Conservation (phyloP, 2,329 filamentous ascomycete genomes). For the Raffaelea albimanens region DNA sequence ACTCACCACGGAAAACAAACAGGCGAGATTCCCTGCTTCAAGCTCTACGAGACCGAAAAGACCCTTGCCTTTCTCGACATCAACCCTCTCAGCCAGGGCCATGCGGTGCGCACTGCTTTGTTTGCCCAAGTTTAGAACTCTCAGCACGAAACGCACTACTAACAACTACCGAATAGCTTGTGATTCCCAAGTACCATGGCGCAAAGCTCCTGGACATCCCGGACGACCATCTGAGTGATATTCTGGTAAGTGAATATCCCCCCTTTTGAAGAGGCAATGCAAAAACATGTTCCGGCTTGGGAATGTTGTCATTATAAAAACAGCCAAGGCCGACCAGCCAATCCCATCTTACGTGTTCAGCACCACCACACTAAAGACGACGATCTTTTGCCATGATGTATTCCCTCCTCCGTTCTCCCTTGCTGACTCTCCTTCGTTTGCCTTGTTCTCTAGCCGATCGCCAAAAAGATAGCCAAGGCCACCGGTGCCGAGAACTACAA, state of each 20-base stretch:
- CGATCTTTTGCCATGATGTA: no score
- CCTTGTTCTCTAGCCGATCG: conserved; percentile 55
- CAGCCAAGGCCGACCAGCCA: no score
- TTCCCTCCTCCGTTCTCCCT: no score
- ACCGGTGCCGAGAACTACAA: conserved; percentile 78
- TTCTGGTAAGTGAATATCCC: conserved; percentile 59
- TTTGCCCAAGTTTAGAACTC: no score
- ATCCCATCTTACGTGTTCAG: no score
- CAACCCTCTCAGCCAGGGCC: conserved; percentile 76
- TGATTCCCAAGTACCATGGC: conserved; percentile 93
- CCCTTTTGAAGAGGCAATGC: no score
- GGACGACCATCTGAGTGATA: conserved; percentile 73
- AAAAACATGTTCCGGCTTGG: no score
- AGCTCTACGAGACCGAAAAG: conserved; percentile 91
- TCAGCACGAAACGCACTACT: no score
- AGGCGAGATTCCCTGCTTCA: conserved; percentile 96
- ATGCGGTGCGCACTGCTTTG: conserved; percentile 65
- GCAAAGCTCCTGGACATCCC: conserved; percentile 87
- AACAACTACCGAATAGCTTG: no score
- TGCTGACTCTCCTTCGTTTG: not conserved
- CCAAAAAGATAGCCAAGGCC: conserved; percentile 77
- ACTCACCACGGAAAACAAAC: not conserved
- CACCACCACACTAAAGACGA: no score
- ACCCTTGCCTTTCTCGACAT: conserved; percentile 95
- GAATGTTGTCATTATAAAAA: no score